A percentile compares a stretch with the other conserved stretches of the same genome.
Conservation (phyloP, 2,329 filamentous ascomycete genomes). For the Beauveria australis region DNA sequence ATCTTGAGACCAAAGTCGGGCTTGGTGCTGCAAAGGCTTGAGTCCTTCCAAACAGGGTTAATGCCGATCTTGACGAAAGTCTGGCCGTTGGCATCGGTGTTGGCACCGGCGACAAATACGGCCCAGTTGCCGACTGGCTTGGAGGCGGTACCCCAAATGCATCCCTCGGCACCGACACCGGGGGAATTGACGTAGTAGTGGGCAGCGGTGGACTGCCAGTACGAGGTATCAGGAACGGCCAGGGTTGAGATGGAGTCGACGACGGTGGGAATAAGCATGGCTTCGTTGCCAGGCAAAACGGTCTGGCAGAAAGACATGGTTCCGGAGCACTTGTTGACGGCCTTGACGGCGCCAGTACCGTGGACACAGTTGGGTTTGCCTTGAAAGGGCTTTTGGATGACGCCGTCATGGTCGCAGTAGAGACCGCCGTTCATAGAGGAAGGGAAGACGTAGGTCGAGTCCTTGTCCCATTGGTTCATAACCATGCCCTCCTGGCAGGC, state of each 20-base stretch:
- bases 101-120: constrained; percentile 68
- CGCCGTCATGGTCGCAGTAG: constrained; percentile 59
- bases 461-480: constrained; percentile 70
- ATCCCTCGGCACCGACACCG: constrained; percentile 55
- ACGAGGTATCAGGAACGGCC: constrained; percentile 60
- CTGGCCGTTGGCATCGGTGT: constrained; percentile 54
- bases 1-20: constrained; percentile 64
- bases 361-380: constrained; percentile 60
- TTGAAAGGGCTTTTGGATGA: constrained; percentile 61
- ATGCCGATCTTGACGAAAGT: constrained; percentile 70
- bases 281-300: constrained; percentile 69
- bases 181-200: constrained; percentile 77
- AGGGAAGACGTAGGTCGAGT: constrained; percentile 60
- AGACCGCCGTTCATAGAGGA: constrained; percentile 70
- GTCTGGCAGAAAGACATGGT: constrained; percentile 70
- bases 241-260: constrained; percentile 50
- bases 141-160: constrained; percentile 59
- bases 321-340: constrained; percentile 55
- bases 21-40: constrained; percentile 44
- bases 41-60: constrained; percentile 64
- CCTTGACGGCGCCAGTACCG: constrained; percentile 57
- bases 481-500: constrained; percentile 69
- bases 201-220: constrained; percentile 66
- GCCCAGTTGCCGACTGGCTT: constrained; percentile 67
- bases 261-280: constrained; percentile 73